Percentiles rank a stretch among this genome's conserved stretches.
Conservation (phyloP, 371 early-diverging fungal species). For the Sporodiniella umbellata region DNA sequence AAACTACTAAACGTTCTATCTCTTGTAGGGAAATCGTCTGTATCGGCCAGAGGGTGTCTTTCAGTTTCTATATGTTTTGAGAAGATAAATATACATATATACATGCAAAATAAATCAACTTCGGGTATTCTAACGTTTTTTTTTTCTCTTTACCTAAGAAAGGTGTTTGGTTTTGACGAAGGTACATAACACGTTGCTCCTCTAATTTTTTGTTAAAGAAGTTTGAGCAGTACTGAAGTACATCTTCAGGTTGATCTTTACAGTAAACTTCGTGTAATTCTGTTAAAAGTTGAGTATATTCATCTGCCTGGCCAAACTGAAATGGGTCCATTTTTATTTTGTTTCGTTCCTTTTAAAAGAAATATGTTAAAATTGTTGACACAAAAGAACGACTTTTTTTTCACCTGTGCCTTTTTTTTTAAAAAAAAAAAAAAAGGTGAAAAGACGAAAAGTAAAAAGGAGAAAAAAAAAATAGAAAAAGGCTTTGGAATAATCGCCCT, state of each 20-base stretch:
- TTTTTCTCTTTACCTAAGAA: conserved; percentile 4
- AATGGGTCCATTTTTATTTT: conserved; percentile 8
- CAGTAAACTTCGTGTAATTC: conserved; percentile 23
- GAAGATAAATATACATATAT: neutral
- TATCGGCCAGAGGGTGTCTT: conserved; percentile 22
- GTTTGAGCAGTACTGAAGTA: conserved; percentile 83
- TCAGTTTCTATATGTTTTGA: conserved; percentile 18
- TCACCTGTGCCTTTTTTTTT: no score
- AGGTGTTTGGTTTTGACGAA: conserved; percentile 8
- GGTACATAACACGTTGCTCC: conserved; percentile 49
- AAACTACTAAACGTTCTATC: conserved; percentile 1
- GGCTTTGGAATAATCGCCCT: neutral
- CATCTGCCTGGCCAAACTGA: conserved; percentile 20
- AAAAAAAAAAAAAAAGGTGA: neutral
- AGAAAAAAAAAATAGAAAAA: neutral
- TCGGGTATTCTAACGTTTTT: neutral
- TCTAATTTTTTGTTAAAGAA: conserved; percentile 73
- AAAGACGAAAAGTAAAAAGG: neutral
- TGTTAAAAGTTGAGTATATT: conserved; percentile 27
- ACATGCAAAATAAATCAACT: neutral
- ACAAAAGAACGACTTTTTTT: no score
- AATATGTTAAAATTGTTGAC: no score
- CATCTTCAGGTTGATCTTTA: conserved; percentile 59
- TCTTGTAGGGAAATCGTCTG: conserved; percentile 1
- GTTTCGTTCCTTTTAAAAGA: no score